A percentile compares a stretch with the other conserved stretches of the same genome.
Evolutionary conservation across 148 eudicot species (phyloP).

Genomic region (Arbutus unedo): DNA sequence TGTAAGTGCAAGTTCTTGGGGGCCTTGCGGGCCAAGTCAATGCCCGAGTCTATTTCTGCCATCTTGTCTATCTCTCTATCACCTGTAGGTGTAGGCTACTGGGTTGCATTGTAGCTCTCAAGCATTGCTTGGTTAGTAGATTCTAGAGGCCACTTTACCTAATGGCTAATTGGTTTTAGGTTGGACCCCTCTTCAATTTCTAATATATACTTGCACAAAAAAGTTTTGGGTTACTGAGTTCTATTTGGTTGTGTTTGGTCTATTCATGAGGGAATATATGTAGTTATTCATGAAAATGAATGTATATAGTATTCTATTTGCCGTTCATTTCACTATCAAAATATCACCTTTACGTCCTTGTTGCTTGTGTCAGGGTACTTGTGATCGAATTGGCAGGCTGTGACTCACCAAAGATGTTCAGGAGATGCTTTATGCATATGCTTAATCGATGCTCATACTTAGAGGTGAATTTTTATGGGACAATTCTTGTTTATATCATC

Average conservation of each 20-base stretch:
- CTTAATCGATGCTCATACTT: slow-evolving; percentile 22
- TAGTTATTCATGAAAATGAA: background rate
- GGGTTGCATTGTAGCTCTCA: background rate
- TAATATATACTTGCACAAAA: background rate
- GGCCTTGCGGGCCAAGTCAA: background rate
- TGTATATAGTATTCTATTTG: background rate
- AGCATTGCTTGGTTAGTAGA: background rate
- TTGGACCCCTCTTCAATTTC: background rate
- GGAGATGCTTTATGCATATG: slow-evolving; percentile 19
- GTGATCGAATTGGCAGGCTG: slow-evolving; percentile 30
- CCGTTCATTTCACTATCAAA: background rate
- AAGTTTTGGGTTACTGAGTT: background rate
- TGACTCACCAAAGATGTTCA: slow-evolving; percentile 10
- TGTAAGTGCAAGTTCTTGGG: background rate
- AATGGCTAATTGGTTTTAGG: background rate
- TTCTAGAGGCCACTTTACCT: background rate
- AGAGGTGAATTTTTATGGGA: slow-evolving; percentile 29
- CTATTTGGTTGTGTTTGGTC: background rate
- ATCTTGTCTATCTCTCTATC: background rate
- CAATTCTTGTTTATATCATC: background rate
- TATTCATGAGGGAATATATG: background rate
- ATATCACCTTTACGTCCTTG: background rate
- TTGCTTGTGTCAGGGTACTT: slow-evolving; percentile 32
- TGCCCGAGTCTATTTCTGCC: background rate
- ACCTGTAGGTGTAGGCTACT: background rate